Conservation (phyloP, 2,329 filamentous ascomycete genomes). For the Aspergillus transmontanensis region DNA sequence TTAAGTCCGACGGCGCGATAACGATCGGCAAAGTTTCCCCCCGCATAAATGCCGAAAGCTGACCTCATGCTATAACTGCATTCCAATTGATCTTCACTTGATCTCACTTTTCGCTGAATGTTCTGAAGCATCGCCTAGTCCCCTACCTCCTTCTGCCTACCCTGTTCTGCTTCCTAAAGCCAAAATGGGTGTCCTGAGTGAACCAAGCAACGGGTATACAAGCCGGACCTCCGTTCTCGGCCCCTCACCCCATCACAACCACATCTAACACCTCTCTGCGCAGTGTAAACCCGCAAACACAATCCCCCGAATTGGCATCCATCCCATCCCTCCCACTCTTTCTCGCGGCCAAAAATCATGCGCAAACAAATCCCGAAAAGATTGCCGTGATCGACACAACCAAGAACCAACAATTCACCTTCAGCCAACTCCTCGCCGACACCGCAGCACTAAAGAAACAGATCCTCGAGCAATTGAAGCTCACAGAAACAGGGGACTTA, state of each 20-base stretch:
- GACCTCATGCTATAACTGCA: background rate
- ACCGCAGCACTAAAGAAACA: conserved; percentile 37
- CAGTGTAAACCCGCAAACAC: background rate
- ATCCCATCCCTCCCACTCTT: conserved; percentile 45
- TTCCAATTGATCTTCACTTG: background rate
- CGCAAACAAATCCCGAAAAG: conserved; percentile 34
- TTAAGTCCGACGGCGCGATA: background rate
- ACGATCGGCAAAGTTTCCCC: background rate
- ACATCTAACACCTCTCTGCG: background rate
- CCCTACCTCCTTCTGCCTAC: background rate
- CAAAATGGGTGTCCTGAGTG: background rate
- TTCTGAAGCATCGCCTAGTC: background rate
- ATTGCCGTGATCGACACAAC: conserved; percentile 43
- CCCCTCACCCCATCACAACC: background rate
- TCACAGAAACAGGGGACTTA: conserved; percentile 29
- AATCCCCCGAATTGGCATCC: conserved; percentile 21
- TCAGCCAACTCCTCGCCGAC: conserved; percentile 44
- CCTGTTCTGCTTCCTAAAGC: background rate
- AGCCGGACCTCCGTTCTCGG: background rate
- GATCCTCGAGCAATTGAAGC: conserved; percentile 36
- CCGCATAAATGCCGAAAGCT: background rate
- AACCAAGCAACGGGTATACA: background rate
- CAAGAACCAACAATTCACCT: conserved; percentile 44
- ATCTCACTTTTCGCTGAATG: background rate
- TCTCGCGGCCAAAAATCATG: conserved; percentile 39